phyloP scores from a whole-genome alignment of 768 basidiomycete species.

The Xerocomellus intermedius region DNA sequence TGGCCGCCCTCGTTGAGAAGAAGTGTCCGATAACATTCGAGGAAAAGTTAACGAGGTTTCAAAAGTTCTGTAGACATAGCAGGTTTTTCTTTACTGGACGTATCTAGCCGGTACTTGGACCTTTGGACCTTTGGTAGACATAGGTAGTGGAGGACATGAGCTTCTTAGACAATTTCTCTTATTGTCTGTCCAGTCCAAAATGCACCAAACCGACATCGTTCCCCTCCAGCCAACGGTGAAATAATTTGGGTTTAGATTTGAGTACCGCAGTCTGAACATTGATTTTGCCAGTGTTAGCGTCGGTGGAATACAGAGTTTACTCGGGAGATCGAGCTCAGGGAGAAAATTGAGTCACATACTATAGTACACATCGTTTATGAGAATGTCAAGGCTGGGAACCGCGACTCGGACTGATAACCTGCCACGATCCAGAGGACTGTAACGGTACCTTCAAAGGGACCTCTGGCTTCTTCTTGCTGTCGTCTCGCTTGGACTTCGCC shows the following conservation, averaged over 20 bases:
- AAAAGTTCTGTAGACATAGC: slow-evolving; percentile 19
- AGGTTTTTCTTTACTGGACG: slow-evolving; percentile 14
- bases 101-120: slow-evolving; percentile 5
- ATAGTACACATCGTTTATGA: not conserved
- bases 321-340: not conserved
- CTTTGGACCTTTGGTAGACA: not conserved
- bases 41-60: slow-evolving; percentile 20
- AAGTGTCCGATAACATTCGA: slow-evolving; percentile 19
- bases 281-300: not conserved
- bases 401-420: not conserved
- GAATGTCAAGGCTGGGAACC: not conserved
- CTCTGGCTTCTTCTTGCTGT: not conserved
- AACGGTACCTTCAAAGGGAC: no score
- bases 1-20: slow-evolving; percentile 19
- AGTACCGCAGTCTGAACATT: not conserved
- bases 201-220: not conserved
- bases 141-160: not conserved
- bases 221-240: not conserved
- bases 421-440: not conserved
- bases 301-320: not conserved
- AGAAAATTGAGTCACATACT: not conserved
- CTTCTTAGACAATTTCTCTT: not conserved
- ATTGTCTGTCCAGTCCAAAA: not conserved
- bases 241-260: not conserved
- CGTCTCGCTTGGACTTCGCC: not conserved